Evolutionary conservation across 139 green algal species (phyloP).

Genomic region (Chlorella ohadii): DNA sequence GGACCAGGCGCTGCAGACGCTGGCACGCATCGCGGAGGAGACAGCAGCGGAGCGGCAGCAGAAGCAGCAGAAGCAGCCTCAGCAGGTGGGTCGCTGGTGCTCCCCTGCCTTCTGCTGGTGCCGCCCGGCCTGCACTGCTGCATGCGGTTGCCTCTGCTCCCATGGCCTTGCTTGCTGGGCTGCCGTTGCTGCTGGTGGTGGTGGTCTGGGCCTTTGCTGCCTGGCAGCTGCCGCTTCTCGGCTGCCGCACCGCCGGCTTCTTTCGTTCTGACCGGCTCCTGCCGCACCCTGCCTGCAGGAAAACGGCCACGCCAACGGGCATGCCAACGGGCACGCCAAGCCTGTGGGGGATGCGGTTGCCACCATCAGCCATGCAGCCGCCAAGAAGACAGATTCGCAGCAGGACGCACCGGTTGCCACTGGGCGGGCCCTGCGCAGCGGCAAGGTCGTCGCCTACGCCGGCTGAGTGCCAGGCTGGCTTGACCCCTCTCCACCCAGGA

Average conservation of each 20-base stretch:
- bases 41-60: slow-evolving; percentile 23
- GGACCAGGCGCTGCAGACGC: slow-evolving; percentile 39
- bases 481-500: too few relatives aligned
- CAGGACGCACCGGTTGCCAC: neutral
- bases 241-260: too few relatives aligned
- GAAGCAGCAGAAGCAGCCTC: slow-evolving; percentile 21
- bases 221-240: too few relatives aligned
- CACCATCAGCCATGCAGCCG: neutral
- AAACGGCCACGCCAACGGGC: neutral
- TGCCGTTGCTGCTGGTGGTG: too few relatives aligned
- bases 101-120: neutral
- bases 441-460: slow-evolving; percentile 12
- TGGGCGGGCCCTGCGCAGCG: slow-evolving; percentile 6
- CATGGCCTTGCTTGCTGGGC: too few relatives aligned
- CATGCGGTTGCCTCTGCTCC: too few relatives aligned
- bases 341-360: too few relatives aligned
- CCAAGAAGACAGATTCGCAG: neutral
- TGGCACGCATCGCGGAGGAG: slow-evolving; percentile 28
- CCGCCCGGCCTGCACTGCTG: too few relatives aligned
- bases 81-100: neutral
- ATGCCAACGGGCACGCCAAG: neutral
- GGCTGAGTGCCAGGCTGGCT: neutral
- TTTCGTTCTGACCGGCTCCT: neutral
- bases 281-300: neutral
- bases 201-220: too few relatives aligned